Evolutionary conservation across 768 basidiomycete species (phyloP), one percentile per base, ranked within the genome.

Genomic region (Strobilomyces dryophilus): DNA sequence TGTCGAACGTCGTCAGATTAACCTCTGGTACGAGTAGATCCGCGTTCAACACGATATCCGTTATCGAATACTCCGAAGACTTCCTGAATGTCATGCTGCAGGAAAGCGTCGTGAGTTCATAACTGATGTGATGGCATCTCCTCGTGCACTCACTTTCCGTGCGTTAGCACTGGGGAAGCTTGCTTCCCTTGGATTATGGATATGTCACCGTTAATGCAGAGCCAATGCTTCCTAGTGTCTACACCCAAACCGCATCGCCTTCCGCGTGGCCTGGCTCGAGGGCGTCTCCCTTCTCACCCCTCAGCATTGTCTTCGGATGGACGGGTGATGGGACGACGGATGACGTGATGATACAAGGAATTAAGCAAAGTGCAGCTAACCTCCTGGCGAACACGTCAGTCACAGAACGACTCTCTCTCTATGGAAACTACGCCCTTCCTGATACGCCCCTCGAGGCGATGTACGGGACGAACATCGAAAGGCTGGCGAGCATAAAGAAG

Each of bases 361-460:
- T 73, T 17, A 64, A 63, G 17, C 52, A 71, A 31, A 78, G 74
- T 50, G 70, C 74, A 1, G 69, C 60, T 1, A 69, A 69, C 9
- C 70, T 85, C 42, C 67, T 60, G n/a, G 56, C 68, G 27, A 70
- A 75, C 14, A 75, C 74, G 66, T 76, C 46, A 78, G 78, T 11
- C 75, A 79, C 52, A 41, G 55, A 61, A 8, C 61, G 68, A n/a
- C 75, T 73, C 4, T 60, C 77, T 4, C 53, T 76, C 46, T 87
- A 88, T 61, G 72, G 74, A 26, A 88, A 89, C 63, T 85, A 86
- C 56, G 84, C 84, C 5, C 67, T 79, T 7, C 67, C 57, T 36
- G 76, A 76, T 49, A 84, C 82, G 5, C 75, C 82, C 1, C 48
- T 83, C 20, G 66, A 74, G 48, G 54, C 63, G 10, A 69, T 88